Percentiles rank a stretch among this genome's conserved stretches.
These are phyloP conservation scores for Paragyromitra xinjiangensis DNA, from an alignment of 495 filamentous ascomycete species.

Conservation along the genomic window DNA sequence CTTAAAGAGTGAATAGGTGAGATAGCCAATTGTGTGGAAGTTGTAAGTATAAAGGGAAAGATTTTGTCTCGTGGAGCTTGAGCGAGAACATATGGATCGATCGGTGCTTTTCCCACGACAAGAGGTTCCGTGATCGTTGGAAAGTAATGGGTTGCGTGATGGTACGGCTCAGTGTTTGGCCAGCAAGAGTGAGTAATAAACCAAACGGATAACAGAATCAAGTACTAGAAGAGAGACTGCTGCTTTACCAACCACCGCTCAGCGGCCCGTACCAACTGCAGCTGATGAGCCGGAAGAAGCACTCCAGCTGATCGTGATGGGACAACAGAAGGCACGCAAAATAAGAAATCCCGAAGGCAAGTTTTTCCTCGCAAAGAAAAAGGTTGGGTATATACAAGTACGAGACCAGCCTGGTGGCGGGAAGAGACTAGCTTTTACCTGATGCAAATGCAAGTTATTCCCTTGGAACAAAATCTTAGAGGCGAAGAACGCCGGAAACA, in stretches of 20 bases:
- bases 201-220: slow-evolving; percentile 31
- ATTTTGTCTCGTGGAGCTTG: slow-evolving; percentile 25
- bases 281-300: slow-evolving; percentile 40
- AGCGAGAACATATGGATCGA: slow-evolving; percentile 34
- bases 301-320: slow-evolving; percentile 32
- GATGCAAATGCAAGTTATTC: slow-evolving; percentile 22
- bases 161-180: slow-evolving; percentile 20
- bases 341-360: slow-evolving; percentile 12
- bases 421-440: slow-evolving; percentile 32
- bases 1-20: neutral
- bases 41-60: slow-evolving; percentile 13
- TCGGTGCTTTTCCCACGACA: slow-evolving; percentile 15
- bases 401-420: slow-evolving; percentile 26
- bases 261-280: slow-evolving; percentile 38
- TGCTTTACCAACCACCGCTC: slow-evolving; percentile 47
- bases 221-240: slow-evolving; percentile 26
- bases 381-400: slow-evolving; percentile 46
- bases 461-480: slow-evolving; percentile 35
- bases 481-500: slow-evolving; percentile 46
- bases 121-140: slow-evolving; percentile 5
- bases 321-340: slow-evolving; percentile 12
- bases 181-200: slow-evolving; percentile 17
- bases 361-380: slow-evolving; percentile 27
- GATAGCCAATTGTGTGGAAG: slow-evolving; percentile 9
- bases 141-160: slow-evolving; percentile 5